A percentile compares a stretch with the other conserved stretches of the same genome.
Conservation (phyloP, 177 flowering plant species). For the Vitis hybrid region DNA sequence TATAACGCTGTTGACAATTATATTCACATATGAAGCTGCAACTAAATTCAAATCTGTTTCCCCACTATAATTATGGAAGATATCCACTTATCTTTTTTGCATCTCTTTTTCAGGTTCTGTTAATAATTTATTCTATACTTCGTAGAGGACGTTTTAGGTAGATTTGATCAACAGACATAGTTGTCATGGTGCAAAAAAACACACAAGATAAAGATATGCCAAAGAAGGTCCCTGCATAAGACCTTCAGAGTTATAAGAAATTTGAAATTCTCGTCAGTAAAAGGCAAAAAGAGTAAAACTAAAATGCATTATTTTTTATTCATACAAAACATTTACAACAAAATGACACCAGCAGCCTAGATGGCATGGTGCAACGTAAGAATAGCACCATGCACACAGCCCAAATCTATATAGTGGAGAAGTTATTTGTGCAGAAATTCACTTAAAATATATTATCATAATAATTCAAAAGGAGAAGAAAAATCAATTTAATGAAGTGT, state of each 20-base stretch:
- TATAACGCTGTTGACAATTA: background rate
- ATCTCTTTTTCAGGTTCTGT: background rate
- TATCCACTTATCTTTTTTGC: background rate
- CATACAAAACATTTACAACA: background rate
- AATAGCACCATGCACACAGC: background rate
- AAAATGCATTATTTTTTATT: background rate
- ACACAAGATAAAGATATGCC: background rate
- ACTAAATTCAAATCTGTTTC: background rate
- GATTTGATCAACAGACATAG: background rate
- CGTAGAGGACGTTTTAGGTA: background rate
- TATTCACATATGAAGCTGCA: background rate
- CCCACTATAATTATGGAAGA: background rate
- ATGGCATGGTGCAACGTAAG: background rate
- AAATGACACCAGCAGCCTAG: background rate
- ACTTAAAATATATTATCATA: background rate
- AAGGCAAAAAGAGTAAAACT: background rate
- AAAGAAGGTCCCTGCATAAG: background rate
- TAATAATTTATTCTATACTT: background rate
- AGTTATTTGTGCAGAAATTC: background rate
- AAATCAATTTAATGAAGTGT: background rate
- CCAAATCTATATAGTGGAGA: background rate
- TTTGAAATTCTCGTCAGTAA: background rate
- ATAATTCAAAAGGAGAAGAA: background rate
- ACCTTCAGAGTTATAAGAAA: background rate
- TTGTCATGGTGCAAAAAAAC: background rate